These are phyloP conservation scores for Teunomyces panamensis DNA, from an alignment of 805 yeast species.

Conservation along the genomic window DNA sequence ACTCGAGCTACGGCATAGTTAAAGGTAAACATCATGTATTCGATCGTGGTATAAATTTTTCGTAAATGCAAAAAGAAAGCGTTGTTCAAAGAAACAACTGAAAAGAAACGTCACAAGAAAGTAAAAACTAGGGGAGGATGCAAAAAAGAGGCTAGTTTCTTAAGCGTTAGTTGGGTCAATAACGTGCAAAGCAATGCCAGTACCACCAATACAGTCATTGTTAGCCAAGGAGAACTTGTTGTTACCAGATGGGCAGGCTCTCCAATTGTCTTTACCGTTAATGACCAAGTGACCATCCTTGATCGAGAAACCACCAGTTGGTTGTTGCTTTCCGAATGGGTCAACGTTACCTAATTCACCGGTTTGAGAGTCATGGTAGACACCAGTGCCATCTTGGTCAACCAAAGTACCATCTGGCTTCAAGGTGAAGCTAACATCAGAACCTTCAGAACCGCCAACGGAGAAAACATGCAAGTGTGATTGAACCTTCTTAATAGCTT, in stretches of 20 bases:
- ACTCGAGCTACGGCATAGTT: background rate
- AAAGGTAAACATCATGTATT: background rate
- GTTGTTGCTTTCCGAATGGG: constrained; percentile 29
- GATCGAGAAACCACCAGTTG: constrained; percentile 41
- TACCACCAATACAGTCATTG: constrained; percentile 28
- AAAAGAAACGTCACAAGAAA: background rate
- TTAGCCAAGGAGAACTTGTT: constrained; percentile 23
- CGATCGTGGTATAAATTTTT: background rate
- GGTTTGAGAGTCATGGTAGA: constrained; percentile 24
- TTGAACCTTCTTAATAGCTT: constrained; percentile 24
- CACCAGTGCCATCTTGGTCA: constrained; percentile 29
- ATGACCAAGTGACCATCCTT: constrained; percentile 33
- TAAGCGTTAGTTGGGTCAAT: constrained; percentile 9
- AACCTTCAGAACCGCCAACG: constrained; percentile 32
- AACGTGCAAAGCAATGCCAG: constrained; percentile 23
- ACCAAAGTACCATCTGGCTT: constrained; percentile 24
- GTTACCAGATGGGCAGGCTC: constrained; percentile 34
- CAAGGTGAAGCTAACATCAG: constrained; percentile 21
- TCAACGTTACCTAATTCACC: constrained; percentile 34
- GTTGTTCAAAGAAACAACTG: background rate
- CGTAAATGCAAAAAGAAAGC: background rate
- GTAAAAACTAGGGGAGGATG: background rate
- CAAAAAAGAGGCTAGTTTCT: background rate
- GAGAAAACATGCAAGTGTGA: constrained; percentile 32
- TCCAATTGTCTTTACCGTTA: constrained; percentile 32